Conservation (phyloP, 2,329 filamentous ascomycete species). For the Colletotrichum camelliae region DNA sequence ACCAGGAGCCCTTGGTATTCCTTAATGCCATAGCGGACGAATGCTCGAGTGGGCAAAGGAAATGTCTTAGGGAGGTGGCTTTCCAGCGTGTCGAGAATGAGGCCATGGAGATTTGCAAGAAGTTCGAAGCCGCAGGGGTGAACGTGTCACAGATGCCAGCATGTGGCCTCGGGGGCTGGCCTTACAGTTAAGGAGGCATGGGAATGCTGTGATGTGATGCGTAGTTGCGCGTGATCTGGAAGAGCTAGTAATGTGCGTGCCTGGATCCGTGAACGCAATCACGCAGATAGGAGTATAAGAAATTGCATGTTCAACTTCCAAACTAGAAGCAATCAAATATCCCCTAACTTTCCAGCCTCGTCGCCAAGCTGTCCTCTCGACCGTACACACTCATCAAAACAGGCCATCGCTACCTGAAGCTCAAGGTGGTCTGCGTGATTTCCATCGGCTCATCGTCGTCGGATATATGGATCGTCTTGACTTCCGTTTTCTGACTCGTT, state of each 20-base stretch:
- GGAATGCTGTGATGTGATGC: not conserved
- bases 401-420: not conserved
- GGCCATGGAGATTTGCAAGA: not conserved
- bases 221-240: not conserved
- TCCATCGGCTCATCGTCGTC: not conserved
- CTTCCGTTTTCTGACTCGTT: not conserved
- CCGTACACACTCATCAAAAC: not conserved
- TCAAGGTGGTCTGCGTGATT: not conserved
- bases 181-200: not conserved
- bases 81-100: not conserved
- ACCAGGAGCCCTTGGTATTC: not conserved
- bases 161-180: not conserved
- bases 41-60: not conserved
- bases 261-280: not conserved
- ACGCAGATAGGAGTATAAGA: not conserved
- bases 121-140: not conserved
- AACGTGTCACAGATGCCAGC: not conserved
- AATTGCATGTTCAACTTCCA: not conserved
- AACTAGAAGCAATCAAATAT: not conserved
- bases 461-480: not conserved
- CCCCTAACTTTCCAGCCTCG: not conserved
- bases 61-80: not conserved
- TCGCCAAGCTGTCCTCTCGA: not conserved
- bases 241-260: not conserved
- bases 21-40: not conserved